These are phyloP conservation scores for Talaromyces ruber DNA, from an alignment of 495 filamentous ascomycete species.

Conservation along the genomic window DNA sequence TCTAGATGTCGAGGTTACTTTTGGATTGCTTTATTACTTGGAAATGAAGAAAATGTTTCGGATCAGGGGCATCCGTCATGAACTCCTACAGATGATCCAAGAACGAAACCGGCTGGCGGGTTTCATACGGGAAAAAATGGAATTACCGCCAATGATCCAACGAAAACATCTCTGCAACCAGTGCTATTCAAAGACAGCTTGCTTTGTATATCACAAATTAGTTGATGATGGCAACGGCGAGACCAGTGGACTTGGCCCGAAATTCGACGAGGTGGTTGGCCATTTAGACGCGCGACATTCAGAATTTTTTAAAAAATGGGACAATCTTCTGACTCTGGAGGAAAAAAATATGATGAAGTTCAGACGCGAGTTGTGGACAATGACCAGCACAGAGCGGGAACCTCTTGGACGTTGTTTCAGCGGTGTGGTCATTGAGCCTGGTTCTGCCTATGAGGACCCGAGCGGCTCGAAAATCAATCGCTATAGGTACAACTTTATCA, in stretches of 20 bases:
- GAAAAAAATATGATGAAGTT: constrained; percentile 80
- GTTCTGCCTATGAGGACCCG: constrained; percentile 56
- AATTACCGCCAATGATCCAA: constrained; percentile 79
- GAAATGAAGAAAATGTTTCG: constrained; percentile 78
- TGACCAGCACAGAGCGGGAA: constrained; percentile 83
- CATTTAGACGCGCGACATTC: constrained; percentile 65
- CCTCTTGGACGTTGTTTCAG: constrained; percentile 72
- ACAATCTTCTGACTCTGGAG: constrained; percentile 85
- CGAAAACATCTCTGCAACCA: constrained; percentile 64
- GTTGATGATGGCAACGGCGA: constrained; percentile 74
- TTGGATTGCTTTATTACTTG: constrained; percentile 90
- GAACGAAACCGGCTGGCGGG: constrained; percentile 84
- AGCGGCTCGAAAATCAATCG: constrained; percentile 77
- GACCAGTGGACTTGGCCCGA: constrained; percentile 63
- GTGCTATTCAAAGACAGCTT: constrained; percentile 82
- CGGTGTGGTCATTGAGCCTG: constrained; percentile 69
- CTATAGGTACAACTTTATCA: constrained; percentile 74
- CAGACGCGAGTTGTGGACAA: constrained; percentile 87
- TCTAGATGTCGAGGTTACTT: constrained; percentile 73
- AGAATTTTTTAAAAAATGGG: constrained; percentile 90
- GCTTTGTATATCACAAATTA: constrained; percentile 93
- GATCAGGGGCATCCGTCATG: constrained; percentile 73
- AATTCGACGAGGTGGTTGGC: constrained; percentile 66
- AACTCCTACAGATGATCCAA: constrained; percentile 91
- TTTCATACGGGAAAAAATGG: constrained; percentile 69